Conservation (phyloP, 192 early-diverging fungal species). For the Coemansia sp. region DNA sequence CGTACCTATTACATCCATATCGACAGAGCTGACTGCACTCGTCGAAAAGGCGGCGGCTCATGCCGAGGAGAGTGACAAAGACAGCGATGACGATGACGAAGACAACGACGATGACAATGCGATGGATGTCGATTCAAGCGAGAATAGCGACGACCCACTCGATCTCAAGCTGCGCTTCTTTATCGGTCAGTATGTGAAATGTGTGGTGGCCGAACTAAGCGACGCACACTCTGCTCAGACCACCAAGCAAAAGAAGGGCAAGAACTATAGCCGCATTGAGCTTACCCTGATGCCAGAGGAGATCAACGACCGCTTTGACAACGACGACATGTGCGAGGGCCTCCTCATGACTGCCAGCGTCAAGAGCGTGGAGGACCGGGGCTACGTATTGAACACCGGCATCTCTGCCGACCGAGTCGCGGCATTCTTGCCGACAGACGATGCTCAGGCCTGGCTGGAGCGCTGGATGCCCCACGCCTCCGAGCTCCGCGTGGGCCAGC, state of each 20-base stretch:
- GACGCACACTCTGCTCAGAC: constrained; percentile 24
- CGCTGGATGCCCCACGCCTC: constrained; percentile 59
- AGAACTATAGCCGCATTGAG: constrained; percentile 56
- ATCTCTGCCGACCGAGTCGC: constrained; percentile 58
- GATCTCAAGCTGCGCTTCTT: constrained; percentile 67
- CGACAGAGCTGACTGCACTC: constrained; percentile 64
- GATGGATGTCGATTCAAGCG: constrained; percentile 42
- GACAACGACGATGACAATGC: constrained; percentile 44
- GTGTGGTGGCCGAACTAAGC: constrained; percentile 63
- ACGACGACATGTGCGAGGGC: constrained; percentile 69
- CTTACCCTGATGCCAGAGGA: constrained; percentile 76
- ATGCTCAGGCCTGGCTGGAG: constrained; percentile 64
- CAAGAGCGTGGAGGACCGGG: constrained; percentile 88
- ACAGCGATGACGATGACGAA: constrained; percentile 28
- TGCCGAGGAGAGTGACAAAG: constrained; percentile 57
- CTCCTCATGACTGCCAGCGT: constrained; percentile 71
- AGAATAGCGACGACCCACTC: constrained; percentile 61
- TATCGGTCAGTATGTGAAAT: constrained; percentile 84
- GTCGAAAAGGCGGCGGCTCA: constrained; percentile 69
- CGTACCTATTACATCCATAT: constrained; percentile 88
- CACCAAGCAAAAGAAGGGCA: constrained; percentile 51
- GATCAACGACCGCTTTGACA: constrained; percentile 71
- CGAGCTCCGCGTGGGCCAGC: constrained; percentile 72
- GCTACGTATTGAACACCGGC: constrained; percentile 81
- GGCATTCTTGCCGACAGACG: constrained; percentile 74